Evolutionary conservation across 1,139 yeast genomes (phyloP), one percentile per base, ranked within the genome.

Genomic region (Kazachstania sp.): DNA sequence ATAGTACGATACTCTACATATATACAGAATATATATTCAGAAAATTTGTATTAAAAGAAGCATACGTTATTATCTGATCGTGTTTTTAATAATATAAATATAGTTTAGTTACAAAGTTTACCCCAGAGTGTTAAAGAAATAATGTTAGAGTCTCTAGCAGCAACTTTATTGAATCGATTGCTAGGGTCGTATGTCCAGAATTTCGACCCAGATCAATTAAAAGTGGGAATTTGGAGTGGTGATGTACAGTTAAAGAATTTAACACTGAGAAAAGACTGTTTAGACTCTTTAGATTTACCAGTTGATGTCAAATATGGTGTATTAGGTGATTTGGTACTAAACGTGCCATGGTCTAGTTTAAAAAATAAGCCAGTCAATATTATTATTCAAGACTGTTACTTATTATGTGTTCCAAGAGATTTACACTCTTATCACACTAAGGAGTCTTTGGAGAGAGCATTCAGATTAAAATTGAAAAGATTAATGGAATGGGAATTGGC

Each of bases 151-250:
- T 73, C 79, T 1, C 59, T 76, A 42, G 78, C 74, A 16, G 78
- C 79, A 1, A 68, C 72, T 18, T 61, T 75, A 39, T 65, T 75
- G 47, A 75, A 75, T 55, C 58, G 77, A 48, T 64, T 75, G 49
- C 58, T 75, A 54, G 79, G 75, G 47, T 56, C 74, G 43, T 85
- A 92, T 69, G 92, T 94, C 46, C 95, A 94, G 68, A 85, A 92
- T 66, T 92, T 92, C 63, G 98, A 94, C 67, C 90, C 97, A 13
- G 86, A 86, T 55, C 97, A 90, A 62, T 71, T 92, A 60, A 88
- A 92, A 59, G 90, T 92, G 49, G 98, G 97, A 2, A 90, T 94
- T 39, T 90, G 98, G 96, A 81, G 92, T 59, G 99, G 99, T 30
- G 97, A 92, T 71, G 98, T 90, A 42, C 87, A 86, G 63, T 71